phyloP scores from a whole-genome alignment of 306 rosid genomes.

The Lagenaria siceraria region DNA sequence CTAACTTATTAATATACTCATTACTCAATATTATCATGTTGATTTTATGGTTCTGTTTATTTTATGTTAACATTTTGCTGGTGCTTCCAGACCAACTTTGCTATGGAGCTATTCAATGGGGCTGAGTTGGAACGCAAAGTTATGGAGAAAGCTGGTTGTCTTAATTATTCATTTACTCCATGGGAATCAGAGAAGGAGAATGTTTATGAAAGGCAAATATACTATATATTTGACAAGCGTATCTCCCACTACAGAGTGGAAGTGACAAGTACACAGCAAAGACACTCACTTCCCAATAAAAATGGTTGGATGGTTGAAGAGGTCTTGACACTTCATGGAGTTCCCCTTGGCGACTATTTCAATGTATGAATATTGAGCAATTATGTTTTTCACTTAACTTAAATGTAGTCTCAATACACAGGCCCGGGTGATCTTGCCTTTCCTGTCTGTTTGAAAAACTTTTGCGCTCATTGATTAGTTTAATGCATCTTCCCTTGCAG shows the following conservation, averaged over 20 bases:
- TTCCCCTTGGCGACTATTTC: slow-evolving; percentile 79
- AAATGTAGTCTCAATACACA: slow-evolving; percentile 4
- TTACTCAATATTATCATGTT: not conserved
- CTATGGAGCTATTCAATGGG: slow-evolving; percentile 69
- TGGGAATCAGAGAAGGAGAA: slow-evolving; percentile 79
- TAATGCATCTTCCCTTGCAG: slow-evolving; percentile 38
- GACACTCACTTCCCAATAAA: slow-evolving; percentile 32
- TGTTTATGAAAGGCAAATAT: slow-evolving; percentile 55
- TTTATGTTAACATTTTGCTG: slow-evolving; percentile 10
- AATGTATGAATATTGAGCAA: slow-evolving; percentile 26
- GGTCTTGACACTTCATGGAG: slow-evolving; percentile 77
- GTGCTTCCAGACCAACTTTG: slow-evolving; percentile 43
- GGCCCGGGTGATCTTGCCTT: not conserved
- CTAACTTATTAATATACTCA: not conserved
- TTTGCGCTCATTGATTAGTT: slow-evolving; percentile 1
- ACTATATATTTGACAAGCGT: slow-evolving; percentile 60
- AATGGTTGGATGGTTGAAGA: slow-evolving; percentile 78
- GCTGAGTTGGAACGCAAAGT: slow-evolving; percentile 60
- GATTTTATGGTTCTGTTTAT: not conserved
- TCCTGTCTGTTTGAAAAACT: not conserved
- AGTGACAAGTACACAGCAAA: slow-evolving; percentile 76
- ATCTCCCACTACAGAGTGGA: slow-evolving; percentile 64
- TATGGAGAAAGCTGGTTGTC: slow-evolving; percentile 78
- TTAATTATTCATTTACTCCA: slow-evolving; percentile 61
- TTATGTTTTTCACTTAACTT: not conserved